These are phyloP conservation scores for Dendrobium chrysotoxum DNA, from an alignment of 106 monocot genomes.

Conservation along the genomic window DNA sequence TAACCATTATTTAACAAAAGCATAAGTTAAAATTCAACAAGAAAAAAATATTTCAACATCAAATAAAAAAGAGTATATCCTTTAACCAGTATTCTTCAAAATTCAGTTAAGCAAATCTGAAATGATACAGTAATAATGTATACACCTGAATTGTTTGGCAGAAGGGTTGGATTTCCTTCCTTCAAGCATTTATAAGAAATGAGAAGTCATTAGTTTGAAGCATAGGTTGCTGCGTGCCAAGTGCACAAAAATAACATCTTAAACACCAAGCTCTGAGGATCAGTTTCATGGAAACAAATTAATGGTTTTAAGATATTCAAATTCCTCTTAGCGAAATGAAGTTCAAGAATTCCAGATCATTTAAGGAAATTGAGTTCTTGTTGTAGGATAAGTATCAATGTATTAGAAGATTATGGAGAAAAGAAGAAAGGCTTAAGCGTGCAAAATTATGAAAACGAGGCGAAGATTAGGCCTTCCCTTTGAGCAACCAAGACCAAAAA, in stretches of 20 bases:
- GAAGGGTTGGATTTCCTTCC: neutral
- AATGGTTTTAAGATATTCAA: neutral
- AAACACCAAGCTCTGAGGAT: neutral
- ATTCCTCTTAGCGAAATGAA: neutral
- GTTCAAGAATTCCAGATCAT: neutral
- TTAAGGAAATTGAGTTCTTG: neutral
- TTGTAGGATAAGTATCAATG: neutral
- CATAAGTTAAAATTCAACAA: neutral
- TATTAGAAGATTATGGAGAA: neutral
- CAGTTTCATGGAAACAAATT: neutral
- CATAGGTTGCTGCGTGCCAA: neutral
- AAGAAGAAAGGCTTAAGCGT: neutral
- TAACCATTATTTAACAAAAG: neutral
- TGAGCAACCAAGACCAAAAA: neutral
- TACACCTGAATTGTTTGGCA: neutral
- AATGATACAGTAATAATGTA: neutral
- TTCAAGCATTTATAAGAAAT: neutral
- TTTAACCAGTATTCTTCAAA: neutral
- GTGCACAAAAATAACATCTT: too few species aligned
- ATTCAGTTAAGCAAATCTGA: neutral
- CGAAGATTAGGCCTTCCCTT: neutral
- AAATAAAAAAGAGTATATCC: neutral
- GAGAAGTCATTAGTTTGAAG: neutral
- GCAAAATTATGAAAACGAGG: neutral
- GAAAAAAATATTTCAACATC: neutral